Conservation (phyloP, 176 grass and related monocot genomes). For the Musa acuminata region DNA sequence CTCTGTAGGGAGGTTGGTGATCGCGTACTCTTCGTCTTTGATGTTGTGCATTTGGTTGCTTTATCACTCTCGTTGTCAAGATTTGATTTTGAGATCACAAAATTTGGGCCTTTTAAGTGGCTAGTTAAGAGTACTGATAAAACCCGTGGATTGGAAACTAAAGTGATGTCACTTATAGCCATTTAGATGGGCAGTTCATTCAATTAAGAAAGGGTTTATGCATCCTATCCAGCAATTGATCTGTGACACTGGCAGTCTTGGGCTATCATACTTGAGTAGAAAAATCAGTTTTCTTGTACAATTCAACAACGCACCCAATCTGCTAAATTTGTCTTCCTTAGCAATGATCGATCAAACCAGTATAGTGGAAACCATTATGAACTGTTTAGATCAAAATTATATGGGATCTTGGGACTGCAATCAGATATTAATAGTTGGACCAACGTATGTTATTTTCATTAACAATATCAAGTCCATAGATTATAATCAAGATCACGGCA, state of each 20-base stretch:
- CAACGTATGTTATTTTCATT: too few relatives aligned
- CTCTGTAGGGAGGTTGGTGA: slow-evolving; percentile 5
- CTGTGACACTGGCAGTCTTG: background rate
- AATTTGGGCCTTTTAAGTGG: background rate
- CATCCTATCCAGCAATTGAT: background rate
- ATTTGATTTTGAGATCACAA: background rate
- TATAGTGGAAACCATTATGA: too few relatives aligned
- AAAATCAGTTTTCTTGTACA: background rate
- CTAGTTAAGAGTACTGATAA: background rate
- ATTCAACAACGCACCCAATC: background rate
- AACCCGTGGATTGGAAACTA: background rate
- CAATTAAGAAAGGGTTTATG: background rate
- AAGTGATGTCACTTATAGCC: background rate
- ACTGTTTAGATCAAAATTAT: too few relatives aligned
- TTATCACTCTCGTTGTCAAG: background rate
- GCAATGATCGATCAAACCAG: too few relatives aligned
- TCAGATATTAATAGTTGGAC: too few relatives aligned
- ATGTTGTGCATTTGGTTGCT: background rate
- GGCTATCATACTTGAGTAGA: background rate
- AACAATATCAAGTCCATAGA: too few relatives aligned
- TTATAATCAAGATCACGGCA: too few relatives aligned
- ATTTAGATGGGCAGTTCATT: background rate
- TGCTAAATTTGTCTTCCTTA: background rate
- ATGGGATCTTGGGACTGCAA: too few relatives aligned
- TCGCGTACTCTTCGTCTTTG: background rate